Base-by-base conservation (phyloP, 1,284 basidiomycete species). In the Apiotrichum gamsii region DNA sequence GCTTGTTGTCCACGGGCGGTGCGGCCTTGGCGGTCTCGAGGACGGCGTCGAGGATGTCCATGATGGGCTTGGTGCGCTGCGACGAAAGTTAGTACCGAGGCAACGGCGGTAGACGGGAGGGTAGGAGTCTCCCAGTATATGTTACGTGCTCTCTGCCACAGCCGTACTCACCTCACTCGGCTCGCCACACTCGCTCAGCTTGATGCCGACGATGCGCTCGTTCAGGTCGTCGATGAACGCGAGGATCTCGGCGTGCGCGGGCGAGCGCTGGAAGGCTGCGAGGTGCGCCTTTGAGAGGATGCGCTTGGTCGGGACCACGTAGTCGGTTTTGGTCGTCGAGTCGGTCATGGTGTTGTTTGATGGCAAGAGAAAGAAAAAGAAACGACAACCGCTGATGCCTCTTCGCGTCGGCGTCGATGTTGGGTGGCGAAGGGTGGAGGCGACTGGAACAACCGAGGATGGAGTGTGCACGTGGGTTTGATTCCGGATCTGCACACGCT, bases 1-100 rank as follows among this genome's bases (percentile, higher is more conserved):
- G 83, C 52, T 85, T 82, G 67, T 96, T 96, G 58, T 93, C 85
- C 19, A 94, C 82, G 0, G 93, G 83, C 3, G 94, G 94, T 0
- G 82, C 90, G 2, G 75, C 76, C 29, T 77, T 75, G 2, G 82
- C 86, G 25, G 85, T 74, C 33, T 75, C 63, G 64, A 88, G 81
- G 10, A 95, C 79, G n/a, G 72, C 65, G 39, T 84, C 79, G 3
- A 95, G 75, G 2, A 90, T 70, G 1, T 65, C 59, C 14, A 94
- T 62, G 8, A 91, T 72, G 5, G 80, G 76, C 43, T 69, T 58
- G 6, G 87, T 77, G 16, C 78, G 81, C 87, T 93, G 58, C 29
- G 28, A n/a, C n/a, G n/a, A n/a, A n/a, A n/a, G n/a, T n/a, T n/a
- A n/a, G n/a, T n/a, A n/a, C n/a, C n/a, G n/a, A n/a, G n/a, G n/a